Evolutionary conservation across 1,284 basidiomycete species (phyloP), one percentile per base, ranked within the genome.

Genomic region (Ceratobasidium theobromae): DNA sequence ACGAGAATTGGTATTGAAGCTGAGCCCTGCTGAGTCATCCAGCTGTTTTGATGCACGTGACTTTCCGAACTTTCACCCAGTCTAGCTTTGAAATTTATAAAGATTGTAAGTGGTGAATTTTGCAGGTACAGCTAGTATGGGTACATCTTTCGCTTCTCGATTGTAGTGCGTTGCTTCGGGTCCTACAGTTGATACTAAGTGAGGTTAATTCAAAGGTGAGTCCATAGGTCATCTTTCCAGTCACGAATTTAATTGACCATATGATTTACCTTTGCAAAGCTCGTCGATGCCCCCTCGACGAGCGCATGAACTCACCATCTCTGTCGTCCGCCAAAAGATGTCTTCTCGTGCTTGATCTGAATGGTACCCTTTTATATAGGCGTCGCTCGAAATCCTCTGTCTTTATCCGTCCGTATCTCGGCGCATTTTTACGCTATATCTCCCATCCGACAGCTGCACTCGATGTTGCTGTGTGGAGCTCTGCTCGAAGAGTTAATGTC

Each of bases 311-410:
- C 55, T 23, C 48, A 41, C 45, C 55, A 18, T 28, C 35, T 28
- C 25, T 60, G 27, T 49, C 55, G 27, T 12, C 55, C 43, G 30
- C 45, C 28, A 60, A 60, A 60, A 25, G 55, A 60, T 49, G 55
- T 49, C 55, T 60, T n/a, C 55, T 60, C 28, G 55, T 60, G 27
- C 55, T 60, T 30, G 45, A 60, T 35, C 45, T 60, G 45, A 60
- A 60, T 21, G 55, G 55, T n/a, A 60, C 55, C 18, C 55, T 60
- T 23, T 45, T 60, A 12, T 45, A 60, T 27, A 41, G 55, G 12
- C 55, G 55, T 2, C 55, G 55, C 30, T 48, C 55, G 12, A 60
- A 60, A 4, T 48, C 55, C 23, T 23, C 46, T 25, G 30, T 60
- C 43, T 60, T 48, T 35, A 30, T 43, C 21, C 55, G 55, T 16